These are phyloP conservation scores for Asterionellopsis glacialis DNA, from an alignment of 108 stramenopile genomes.

Conservation along the genomic window DNA sequence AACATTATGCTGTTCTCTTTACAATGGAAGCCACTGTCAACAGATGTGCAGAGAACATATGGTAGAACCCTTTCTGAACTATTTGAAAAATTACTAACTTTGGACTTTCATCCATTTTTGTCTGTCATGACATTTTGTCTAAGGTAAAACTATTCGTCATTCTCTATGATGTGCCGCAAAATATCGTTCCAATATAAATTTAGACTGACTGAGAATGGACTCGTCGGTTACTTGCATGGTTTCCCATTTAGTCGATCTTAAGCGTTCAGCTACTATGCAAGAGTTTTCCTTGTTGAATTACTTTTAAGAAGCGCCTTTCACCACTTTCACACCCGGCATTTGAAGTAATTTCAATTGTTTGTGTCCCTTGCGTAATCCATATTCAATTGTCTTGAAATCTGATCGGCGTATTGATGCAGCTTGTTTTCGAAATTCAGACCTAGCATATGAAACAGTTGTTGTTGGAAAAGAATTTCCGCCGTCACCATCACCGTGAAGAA, in stretches of 20 bases:
- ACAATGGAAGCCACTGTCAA: too few relatives aligned
- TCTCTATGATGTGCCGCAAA: neutral
- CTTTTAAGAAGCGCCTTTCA: constrained; percentile 30
- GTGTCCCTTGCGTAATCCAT: constrained; percentile 70
- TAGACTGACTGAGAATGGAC: too few relatives aligned
- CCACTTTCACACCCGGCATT: constrained; percentile 78
- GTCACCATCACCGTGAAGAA: neutral
- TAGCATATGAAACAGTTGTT: constrained; percentile 51
- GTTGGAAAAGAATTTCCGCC: constrained; percentile 10
- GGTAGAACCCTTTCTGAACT: too few relatives aligned
- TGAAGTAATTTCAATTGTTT: constrained; percentile 75
- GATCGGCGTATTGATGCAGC: constrained; percentile 36
- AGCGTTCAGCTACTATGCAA: neutral
- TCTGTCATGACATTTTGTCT: too few relatives aligned
- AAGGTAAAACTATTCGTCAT: too few relatives aligned
- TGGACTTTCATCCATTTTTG: too few relatives aligned
- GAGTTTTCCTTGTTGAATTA: neutral
- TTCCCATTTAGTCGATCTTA: too few relatives aligned
- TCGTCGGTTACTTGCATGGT: too few relatives aligned
- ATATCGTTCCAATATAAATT: neutral
- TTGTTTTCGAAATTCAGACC: constrained; percentile 62
- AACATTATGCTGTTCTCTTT: too few relatives aligned
- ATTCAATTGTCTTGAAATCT: constrained; percentile 78
- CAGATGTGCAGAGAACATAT: too few relatives aligned
- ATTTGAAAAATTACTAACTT: too few relatives aligned